Evolutionary conservation across 768 basidiomycete species (phyloP), one percentile per base, ranked within the genome.

Genomic region (Hortiboletus flavorubellus): DNA sequence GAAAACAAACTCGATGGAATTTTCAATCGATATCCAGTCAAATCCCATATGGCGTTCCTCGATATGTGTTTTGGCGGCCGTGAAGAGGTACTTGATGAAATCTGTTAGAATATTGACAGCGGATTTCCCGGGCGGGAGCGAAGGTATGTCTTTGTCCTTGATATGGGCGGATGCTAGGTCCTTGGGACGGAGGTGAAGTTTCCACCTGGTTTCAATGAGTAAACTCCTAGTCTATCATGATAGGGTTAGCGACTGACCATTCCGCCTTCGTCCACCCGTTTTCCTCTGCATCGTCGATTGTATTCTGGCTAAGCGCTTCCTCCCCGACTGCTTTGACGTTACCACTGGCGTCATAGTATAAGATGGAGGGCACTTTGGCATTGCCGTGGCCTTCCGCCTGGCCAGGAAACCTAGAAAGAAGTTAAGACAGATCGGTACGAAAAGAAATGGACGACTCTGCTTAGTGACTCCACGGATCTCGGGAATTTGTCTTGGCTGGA

Each of bases 1-100:
- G 18, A 69, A 58, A 2, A 70, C 16, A 29, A 63, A 64, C 16
- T 62, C 58, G 39, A 60, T 61, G 21, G 48, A 44, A n/a, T 56
- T 40, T n/a, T 61, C 44, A 9, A 65, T 21, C 0, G 63, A 52
- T 3, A 23, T 8, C 61, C 64, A 64, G 3, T 49, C 18, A 8
- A 46, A 23, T 1, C 42, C 46, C 14, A 67, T 56, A 34, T 68
- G 56, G 15, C 39, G 45, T 30, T 49, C 55, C n/a, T 50, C 26
- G 9, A 60, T 60, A 29, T 60, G 30, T 2, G 3, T 46, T 12
- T n/a, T 33, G 6, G 47, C 31, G 3, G 21, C 35, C 8, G 9
- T 10, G 34, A 43, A 66, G 51, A 49, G 62, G 43, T 35, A 69
- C 11, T 40, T 18, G 46, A 67, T 52, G 18, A 69, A 69, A 50